Evolutionary conservation across 345 rosid genomes (phyloP).

Genomic region (Moricandia moricandioides): DNA sequence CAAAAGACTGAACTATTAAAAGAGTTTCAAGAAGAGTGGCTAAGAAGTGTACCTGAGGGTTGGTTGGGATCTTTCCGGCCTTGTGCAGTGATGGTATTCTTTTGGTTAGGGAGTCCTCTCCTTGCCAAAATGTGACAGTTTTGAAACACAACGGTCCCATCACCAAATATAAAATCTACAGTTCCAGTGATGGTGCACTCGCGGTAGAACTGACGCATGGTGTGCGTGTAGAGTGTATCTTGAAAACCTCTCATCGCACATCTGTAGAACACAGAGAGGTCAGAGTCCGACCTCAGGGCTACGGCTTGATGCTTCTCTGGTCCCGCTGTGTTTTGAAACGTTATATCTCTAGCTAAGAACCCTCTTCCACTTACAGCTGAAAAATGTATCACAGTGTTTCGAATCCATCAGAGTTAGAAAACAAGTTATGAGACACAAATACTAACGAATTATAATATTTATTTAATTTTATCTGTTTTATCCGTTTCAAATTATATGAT

Average conservation of each 20-base stretch:
- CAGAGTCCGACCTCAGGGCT: conserved; percentile 79
- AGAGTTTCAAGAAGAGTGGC: neutral
- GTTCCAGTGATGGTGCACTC: conserved; percentile 83
- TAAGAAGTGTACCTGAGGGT: conserved; percentile 63
- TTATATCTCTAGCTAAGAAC: conserved; percentile 75
- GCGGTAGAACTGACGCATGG: conserved; percentile 84
- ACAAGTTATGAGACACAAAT: too few relatives aligned
- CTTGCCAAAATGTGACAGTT: conserved; percentile 65
- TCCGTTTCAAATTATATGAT: too few relatives aligned
- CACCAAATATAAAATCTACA: conserved; percentile 83
- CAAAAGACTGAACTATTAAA: neutral
- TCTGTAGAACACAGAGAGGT: conserved; percentile 62
- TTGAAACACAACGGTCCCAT: conserved; percentile 71
- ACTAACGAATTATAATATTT: too few relatives aligned
- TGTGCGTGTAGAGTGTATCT: conserved; percentile 80
- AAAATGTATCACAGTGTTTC: neutral
- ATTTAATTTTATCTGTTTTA: too few relatives aligned
- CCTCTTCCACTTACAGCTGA: conserved; percentile 89
- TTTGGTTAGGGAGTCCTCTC: conserved; percentile 65
- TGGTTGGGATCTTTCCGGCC: conserved; percentile 68
- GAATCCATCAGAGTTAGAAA: too few relatives aligned
- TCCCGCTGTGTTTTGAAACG: conserved; percentile 40
- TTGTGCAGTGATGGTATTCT: conserved; percentile 82
- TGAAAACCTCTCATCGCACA: conserved; percentile 71
- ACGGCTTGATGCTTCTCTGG: conserved; percentile 31